phyloP scores from a whole-genome alignment of 352 stramenopile genomes.

The Pythium dissimile region DNA sequence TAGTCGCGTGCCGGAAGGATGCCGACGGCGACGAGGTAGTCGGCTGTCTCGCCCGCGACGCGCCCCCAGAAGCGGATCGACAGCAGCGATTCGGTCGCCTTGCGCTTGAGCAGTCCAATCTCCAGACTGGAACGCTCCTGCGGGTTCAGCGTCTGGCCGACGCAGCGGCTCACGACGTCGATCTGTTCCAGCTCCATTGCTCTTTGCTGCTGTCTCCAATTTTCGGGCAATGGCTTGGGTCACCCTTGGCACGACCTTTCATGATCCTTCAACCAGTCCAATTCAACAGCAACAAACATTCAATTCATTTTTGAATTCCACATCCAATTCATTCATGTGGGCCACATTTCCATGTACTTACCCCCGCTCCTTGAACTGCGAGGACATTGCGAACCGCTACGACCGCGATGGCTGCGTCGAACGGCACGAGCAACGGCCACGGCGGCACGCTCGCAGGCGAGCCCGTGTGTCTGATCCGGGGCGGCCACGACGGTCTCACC shows the following conservation, averaged over 20 bases:
- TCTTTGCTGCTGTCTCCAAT: neutral
- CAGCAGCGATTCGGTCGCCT: constrained; percentile 52
- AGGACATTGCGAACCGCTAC: neutral
- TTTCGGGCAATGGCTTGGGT: neutral
- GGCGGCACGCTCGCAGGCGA: constrained; percentile 1
- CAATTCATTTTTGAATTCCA: constrained; percentile 22
- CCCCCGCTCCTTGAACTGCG: neutral
- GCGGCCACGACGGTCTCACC: constrained; percentile 41
- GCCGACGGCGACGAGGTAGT: constrained; percentile 68
- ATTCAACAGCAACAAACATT: neutral
- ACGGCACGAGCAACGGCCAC: constrained; percentile 5
- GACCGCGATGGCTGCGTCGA: neutral
- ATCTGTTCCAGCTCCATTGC: constrained; percentile 75
- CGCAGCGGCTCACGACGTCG: constrained; percentile 63
- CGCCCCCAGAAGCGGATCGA: constrained; percentile 76
- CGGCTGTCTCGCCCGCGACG: constrained; percentile 50
- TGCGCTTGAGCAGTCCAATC: constrained; percentile 65
- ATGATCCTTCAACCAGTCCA: constrained; percentile 4
- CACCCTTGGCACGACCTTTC: constrained; percentile 6
- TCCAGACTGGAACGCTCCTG: constrained; percentile 79
- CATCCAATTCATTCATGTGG: constrained; percentile 9
- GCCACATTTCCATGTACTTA: constrained; percentile 1
- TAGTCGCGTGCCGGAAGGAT: constrained; percentile 58
- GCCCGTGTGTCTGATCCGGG: constrained; percentile 63
- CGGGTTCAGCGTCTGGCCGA: constrained; percentile 62